These are phyloP conservation scores for Tricholoma sp. DNA, from an alignment of 768 basidiomycete species.

Conservation along the genomic window DNA sequence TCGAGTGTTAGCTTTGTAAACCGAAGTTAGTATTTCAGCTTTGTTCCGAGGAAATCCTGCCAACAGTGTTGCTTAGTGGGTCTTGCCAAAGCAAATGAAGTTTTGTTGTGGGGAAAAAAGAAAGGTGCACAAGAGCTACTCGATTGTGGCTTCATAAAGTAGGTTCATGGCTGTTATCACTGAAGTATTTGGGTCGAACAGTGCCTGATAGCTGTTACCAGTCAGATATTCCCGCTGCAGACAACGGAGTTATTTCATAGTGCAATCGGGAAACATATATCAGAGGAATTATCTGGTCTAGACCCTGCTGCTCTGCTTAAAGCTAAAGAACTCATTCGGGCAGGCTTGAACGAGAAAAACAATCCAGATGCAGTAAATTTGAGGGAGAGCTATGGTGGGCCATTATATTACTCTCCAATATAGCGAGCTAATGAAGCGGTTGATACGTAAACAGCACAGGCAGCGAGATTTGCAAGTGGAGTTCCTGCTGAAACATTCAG, in stretches of 20 bases:
- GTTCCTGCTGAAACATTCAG: slow-evolving; percentile 49
- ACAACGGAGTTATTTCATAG: slow-evolving; percentile 53
- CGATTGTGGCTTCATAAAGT: slow-evolving; percentile 32
- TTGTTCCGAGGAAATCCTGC: not conserved
- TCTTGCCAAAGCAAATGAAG: slow-evolving; percentile 64
- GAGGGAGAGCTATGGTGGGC: slow-evolving; percentile 57
- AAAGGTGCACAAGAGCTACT: slow-evolving; percentile 27
- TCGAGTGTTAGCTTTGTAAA: slow-evolving; percentile 67
- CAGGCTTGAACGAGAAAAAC: slow-evolving; percentile 57
- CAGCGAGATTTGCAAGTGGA: slow-evolving; percentile 58
- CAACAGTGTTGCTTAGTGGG: slow-evolving; percentile 45
- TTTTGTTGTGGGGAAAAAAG: slow-evolving; percentile 51
- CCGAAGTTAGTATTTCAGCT: slow-evolving; percentile 38
- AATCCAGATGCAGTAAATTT: slow-evolving; percentile 60
- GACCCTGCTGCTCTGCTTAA: slow-evolving; percentile 49
- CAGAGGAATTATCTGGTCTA: slow-evolving; percentile 23
- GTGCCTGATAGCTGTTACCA: not conserved
- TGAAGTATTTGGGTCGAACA: slow-evolving; percentile 40
- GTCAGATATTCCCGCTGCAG: slow-evolving; percentile 20
- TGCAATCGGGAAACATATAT: slow-evolving; percentile 37
- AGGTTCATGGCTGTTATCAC: slow-evolving; percentile 45
- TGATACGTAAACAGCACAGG: slow-evolving; percentile 41
- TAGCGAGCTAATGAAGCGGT: not conserved
- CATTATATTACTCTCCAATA: not conserved
- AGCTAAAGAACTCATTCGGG: slow-evolving; percentile 49